phyloP scores from a whole-genome alignment of 2,329 filamentous ascomycete species.

The Alternaria hordeiaustralica region DNA sequence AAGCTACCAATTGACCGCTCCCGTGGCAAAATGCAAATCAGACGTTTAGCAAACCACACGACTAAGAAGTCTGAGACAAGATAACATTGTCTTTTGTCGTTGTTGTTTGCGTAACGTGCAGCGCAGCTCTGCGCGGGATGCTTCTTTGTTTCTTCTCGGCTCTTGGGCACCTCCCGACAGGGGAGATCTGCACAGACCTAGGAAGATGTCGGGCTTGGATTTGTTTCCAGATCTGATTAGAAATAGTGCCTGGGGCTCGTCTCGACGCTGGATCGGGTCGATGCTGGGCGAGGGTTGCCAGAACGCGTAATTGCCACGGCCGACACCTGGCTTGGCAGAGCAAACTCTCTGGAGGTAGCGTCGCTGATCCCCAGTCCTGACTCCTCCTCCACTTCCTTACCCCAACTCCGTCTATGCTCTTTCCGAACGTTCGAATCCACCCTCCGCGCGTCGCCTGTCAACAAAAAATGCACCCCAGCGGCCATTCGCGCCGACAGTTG shows the following conservation, averaged over 20 bases:
- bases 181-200: conserved; percentile 16
- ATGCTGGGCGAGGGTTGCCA: conserved; percentile 1
- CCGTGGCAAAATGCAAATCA: neutral
- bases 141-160: conserved; percentile 6
- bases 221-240: conserved; percentile 7
- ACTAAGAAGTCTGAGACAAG: neutral
- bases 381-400: neutral
- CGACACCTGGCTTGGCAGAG: conserved; percentile 11
- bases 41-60: neutral
- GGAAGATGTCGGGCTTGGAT: conserved; percentile 13
- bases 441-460: conserved; percentile 5
- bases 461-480: neutral
- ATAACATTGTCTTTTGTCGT: neutral
- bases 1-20: conserved; percentile 5
- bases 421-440: conserved; percentile 1
- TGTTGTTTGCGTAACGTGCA: neutral
- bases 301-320: conserved; percentile 10
- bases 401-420: conserved; percentile 5
- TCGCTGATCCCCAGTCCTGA: conserved; percentile 14
- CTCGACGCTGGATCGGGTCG: conserved; percentile 7
- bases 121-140: conserved; percentile 4
- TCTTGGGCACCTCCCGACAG: conserved; percentile 6
- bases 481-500: neutral
- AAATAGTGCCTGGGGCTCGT: conserved; percentile 11
- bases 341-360: conserved; percentile 8